phyloP scores from a whole-genome alignment of 345 rosid species.

The Salix caprea region DNA sequence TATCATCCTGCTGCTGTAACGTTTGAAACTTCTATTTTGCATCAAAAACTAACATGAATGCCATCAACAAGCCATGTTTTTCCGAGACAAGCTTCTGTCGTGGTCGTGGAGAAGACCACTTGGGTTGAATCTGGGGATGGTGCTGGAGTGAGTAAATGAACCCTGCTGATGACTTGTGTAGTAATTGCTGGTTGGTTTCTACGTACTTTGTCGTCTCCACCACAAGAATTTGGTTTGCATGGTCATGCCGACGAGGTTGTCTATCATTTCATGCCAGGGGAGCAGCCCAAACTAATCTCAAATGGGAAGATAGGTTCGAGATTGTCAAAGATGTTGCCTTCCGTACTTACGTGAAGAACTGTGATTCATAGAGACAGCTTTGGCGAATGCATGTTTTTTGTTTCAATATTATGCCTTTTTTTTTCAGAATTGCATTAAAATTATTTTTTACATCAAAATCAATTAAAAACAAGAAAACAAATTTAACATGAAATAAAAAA shows the following conservation, averaged over 20 bases:
- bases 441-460: no score
- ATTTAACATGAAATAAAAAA: no score
- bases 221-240: constrained; percentile 83
- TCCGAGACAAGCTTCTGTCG: constrained; percentile 87
- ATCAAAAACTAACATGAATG: constrained; percentile 88
- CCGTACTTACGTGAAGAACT: constrained; percentile 68
- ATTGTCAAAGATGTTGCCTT: constrained; percentile 71
- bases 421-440: no score
- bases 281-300: constrained; percentile 61
- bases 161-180: constrained; percentile 59
- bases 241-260: constrained; percentile 58
- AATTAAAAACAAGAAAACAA: no score
- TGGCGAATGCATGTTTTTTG: no score
- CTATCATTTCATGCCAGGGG: constrained; percentile 82
- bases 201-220: constrained; percentile 40
- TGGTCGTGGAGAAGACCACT: constrained; percentile 97
- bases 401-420: no score
- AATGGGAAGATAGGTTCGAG: constrained; percentile 73
- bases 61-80: constrained; percentile 97
- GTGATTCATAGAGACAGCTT: constrained; percentile 73
- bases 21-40: constrained; percentile 21
- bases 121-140: constrained; percentile 51
- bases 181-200: no score
- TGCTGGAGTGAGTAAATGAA: constrained; percentile 64
- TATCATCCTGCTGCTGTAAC: constrained; percentile 4